Evolutionary conservation across 2,329 filamentous ascomycete genomes (phyloP).

Genomic region (Thelonectria rubi): DNA sequence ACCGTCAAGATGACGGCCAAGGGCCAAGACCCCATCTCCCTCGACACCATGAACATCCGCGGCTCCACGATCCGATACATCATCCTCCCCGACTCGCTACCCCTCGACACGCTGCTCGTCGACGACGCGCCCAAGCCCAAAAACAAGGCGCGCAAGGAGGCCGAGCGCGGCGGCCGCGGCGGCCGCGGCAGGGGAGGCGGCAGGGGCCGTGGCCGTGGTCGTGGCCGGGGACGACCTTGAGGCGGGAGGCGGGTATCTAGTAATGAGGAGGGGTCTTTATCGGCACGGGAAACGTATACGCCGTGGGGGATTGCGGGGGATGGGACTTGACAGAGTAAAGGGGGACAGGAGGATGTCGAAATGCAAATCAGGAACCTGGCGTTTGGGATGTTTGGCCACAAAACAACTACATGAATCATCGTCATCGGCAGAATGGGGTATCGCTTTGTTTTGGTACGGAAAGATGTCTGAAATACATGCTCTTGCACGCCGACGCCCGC

Average conservation of each 20-base stretch:
- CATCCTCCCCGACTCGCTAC: conserved; percentile 94
- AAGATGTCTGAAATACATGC: conserved; percentile 46
- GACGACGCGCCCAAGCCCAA: conserved; percentile 98
- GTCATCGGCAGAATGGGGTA: conserved; percentile 38
- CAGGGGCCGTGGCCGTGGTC: conserved; percentile 61
- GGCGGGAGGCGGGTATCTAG: neutral
- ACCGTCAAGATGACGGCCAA: conserved; percentile 96
- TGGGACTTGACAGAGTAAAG: conserved; percentile 28
- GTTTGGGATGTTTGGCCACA: conserved; percentile 49
- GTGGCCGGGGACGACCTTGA: conserved; percentile 50
- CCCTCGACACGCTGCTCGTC: conserved; percentile 92
- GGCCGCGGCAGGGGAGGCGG: conserved; percentile 64
- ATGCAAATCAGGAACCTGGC: conserved; percentile 46
- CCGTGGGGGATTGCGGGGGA: conserved; percentile 21
- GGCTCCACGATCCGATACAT: conserved; percentile 96
- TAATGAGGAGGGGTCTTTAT: conserved; percentile 11
- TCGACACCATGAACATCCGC: conserved; percentile 96
- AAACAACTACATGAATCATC: conserved; percentile 42
- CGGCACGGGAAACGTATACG: conserved; percentile 5
- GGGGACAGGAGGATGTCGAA: conserved; percentile 34
- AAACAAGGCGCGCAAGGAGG: conserved; percentile 99
- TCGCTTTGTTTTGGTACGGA: conserved; percentile 43
- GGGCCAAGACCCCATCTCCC: conserved; percentile 84
- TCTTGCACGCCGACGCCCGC: conserved; percentile 39
- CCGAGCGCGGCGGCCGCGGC: conserved; percentile 65